phyloP scores from a whole-genome alignment of 345 rosid genomes.

The Hypericum androsaemum region DNA sequence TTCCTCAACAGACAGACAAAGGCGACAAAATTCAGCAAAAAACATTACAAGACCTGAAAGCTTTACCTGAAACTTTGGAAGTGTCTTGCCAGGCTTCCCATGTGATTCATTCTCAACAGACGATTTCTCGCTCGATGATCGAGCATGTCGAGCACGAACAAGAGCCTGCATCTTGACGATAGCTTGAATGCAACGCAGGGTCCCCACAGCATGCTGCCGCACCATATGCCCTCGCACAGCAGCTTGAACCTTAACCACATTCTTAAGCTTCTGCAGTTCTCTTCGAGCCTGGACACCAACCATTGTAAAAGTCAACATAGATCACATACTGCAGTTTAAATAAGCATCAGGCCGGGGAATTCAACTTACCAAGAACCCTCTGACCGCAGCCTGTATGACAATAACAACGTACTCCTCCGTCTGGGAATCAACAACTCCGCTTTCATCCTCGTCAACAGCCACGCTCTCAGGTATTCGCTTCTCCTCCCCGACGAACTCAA shows the following conservation, averaged over 20 bases:
- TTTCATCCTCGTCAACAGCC: conserved; percentile 17
- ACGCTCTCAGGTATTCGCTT: conserved; percentile 23
- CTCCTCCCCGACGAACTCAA: conserved; percentile 35
- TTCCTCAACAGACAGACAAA: background rate
- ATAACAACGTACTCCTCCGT: conserved; percentile 38
- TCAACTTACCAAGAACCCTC: conserved; percentile 42
- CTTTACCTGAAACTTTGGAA: conserved; percentile 32
- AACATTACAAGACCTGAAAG: background rate
- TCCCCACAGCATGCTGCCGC: conserved; percentile 76
- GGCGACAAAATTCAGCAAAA: background rate
- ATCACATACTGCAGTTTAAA: background rate
- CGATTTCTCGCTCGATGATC: conserved; percentile 24
- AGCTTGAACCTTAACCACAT: conserved; percentile 79
- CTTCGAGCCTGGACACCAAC: conserved; percentile 41
- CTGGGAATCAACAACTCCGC: conserved; percentile 13
- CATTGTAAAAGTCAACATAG: conserved; percentile 1
- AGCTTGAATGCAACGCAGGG: conserved; percentile 81
- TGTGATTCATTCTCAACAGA: conserved; percentile 13
- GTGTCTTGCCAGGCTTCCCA: conserved; percentile 22
- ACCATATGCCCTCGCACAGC: conserved; percentile 87
- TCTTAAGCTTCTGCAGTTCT: conserved; percentile 56
- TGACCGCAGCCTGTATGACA: conserved; percentile 49
- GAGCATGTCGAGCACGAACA: conserved; percentile 64
- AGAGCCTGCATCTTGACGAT: conserved; percentile 81
- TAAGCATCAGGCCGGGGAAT: background rate